Percentiles rank a stretch among this genome's conserved stretches.
These are phyloP conservation scores for Avena sativa DNA, from an alignment of 176 grass and related monocot species.

Conservation along the genomic window DNA sequence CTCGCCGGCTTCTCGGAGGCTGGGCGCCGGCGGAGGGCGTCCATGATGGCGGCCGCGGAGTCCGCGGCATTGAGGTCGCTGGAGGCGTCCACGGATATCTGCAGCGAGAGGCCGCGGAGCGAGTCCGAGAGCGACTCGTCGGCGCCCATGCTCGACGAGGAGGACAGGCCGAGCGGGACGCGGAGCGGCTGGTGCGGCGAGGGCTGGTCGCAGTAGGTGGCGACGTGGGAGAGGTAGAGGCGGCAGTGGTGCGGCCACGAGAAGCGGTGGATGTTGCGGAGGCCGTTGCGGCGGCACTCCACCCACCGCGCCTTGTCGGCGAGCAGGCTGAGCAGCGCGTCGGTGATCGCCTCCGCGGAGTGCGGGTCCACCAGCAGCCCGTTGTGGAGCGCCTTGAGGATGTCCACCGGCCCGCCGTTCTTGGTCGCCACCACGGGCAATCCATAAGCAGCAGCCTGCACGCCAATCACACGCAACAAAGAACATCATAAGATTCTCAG, in stretches of 20 bases:
- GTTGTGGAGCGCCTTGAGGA: constrained; percentile 81
- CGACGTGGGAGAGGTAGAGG: constrained; percentile 85
- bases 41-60: constrained; percentile 57
- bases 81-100: constrained; percentile 67
- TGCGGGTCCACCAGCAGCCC: constrained; percentile 89
- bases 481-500: not conserved
- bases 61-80: constrained; percentile 46
- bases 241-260: constrained; percentile 98
- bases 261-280: constrained; percentile 95
- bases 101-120: constrained; percentile 79
- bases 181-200: constrained; percentile 47
- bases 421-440: constrained; percentile 84
- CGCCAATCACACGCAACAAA: not conserved
- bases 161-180: constrained; percentile 30
- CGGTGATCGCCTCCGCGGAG: constrained; percentile 63
- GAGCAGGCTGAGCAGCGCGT: constrained; percentile 74
- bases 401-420: constrained; percentile 98
- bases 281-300: constrained; percentile 88
- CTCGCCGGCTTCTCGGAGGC: not conserved
- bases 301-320: constrained; percentile 80
- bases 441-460: constrained; percentile 87
- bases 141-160: not conserved
- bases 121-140: constrained; percentile 75
- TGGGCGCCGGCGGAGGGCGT: constrained; percentile 60
- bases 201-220: constrained; percentile 53